These are phyloP conservation scores for Gilbertella persicaria DNA, from an alignment of 371 early-diverging fungal species.

Conservation along the genomic window DNA sequence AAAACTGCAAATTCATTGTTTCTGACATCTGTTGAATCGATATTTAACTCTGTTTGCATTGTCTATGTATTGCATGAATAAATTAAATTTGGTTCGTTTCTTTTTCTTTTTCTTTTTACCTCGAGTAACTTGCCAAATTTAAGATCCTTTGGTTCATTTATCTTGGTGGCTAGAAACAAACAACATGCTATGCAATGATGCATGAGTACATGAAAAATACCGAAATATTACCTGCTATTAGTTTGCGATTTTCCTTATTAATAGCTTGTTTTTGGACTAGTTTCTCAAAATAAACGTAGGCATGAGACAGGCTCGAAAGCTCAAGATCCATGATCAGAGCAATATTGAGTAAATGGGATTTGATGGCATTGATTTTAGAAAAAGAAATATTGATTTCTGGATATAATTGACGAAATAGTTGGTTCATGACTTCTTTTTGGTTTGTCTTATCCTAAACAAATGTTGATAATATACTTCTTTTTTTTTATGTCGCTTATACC, in stretches of 20 bases:
- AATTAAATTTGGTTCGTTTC: background rate
- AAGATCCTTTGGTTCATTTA: constrained; percentile 82
- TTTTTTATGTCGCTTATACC: background rate
- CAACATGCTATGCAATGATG: constrained; percentile 73
- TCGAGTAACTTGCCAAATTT: constrained; percentile 32
- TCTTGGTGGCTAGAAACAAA: constrained; percentile 76
- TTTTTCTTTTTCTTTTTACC: too few species aligned
- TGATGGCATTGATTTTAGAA: constrained; percentile 75
- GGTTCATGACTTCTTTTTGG: constrained; percentile 48
- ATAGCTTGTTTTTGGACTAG: constrained; percentile 64
- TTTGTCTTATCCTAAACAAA: background rate
- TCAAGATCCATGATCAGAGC: constrained; percentile 68
- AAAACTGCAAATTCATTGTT: constrained; percentile 85
- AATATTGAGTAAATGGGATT: constrained; percentile 57
- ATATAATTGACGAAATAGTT: constrained; percentile 68
- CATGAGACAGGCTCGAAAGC: constrained; percentile 85
- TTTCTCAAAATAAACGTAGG: constrained; percentile 94
- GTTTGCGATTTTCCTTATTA: constrained; percentile 7
- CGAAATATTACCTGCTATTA: constrained; percentile 2
- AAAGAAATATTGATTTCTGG: constrained; percentile 76
- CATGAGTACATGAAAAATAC: too few species aligned
- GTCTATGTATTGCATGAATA: constrained; percentile 5
- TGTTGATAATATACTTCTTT: background rate
- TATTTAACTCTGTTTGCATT: constrained; percentile 56
- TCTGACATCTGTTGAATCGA: constrained; percentile 73